Conservation (phyloP, 306 rosid species). For the Castanopsis chinensis region DNA sequence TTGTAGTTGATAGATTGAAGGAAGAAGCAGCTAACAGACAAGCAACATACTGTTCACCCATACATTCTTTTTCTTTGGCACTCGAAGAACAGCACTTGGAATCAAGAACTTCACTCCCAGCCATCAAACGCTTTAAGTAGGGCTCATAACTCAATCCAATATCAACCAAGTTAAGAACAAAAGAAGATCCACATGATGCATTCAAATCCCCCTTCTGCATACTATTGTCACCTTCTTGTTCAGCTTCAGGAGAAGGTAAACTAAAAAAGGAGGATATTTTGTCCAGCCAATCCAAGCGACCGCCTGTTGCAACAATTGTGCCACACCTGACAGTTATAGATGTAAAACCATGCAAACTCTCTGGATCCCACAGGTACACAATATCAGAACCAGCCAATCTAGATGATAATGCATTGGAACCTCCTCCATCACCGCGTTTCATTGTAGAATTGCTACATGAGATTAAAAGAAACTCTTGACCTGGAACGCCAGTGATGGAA, state of each 20-base stretch:
- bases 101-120: slow-evolving; percentile 39
- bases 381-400: slow-evolving; percentile 83
- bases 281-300: slow-evolving; percentile 90
- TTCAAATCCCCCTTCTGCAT: slow-evolving; percentile 33
- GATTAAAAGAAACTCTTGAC: slow-evolving; percentile 76
- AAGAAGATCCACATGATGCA: slow-evolving; percentile 42
- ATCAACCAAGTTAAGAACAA: slow-evolving; percentile 77
- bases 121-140: slow-evolving; percentile 44
- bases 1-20: slow-evolving; percentile 65
- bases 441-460: slow-evolving; percentile 64
- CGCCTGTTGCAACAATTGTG: slow-evolving; percentile 78
- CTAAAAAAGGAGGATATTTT: slow-evolving; percentile 61
- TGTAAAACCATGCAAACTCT: slow-evolving; percentile 45
- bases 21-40: slow-evolving; percentile 91
- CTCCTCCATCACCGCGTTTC: slow-evolving; percentile 95
- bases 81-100: slow-evolving; percentile 44
- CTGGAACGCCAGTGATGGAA: slow-evolving; percentile 51
- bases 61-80: slow-evolving; percentile 39
- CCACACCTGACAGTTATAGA: slow-evolving; percentile 77
- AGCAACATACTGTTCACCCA: slow-evolving; percentile 51
- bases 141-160: slow-evolving; percentile 93
- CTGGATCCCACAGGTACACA: slow-evolving; percentile 71
- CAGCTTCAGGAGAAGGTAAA: slow-evolving; percentile 41
- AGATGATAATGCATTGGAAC: slow-evolving; percentile 83
- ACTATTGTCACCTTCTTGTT: slow-evolving; percentile 39